Evolutionary conservation across 257 asterid species (phyloP), one percentile per base, ranked within the genome.

Genomic region (Nicotiana attenuata): DNA sequence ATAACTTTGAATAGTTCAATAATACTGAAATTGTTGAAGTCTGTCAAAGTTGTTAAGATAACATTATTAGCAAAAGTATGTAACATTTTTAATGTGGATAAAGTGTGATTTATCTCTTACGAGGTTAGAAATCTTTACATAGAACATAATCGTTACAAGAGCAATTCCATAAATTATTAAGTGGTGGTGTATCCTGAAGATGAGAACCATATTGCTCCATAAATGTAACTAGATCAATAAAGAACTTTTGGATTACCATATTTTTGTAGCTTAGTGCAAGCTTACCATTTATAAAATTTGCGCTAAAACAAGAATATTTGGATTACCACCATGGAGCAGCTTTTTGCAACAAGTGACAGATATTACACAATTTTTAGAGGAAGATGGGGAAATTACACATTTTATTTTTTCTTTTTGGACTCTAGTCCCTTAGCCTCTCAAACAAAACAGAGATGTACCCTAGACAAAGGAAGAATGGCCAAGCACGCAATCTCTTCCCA

Each of bases 201-300:
- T 41, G 59, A 71, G 78, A 71, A 45, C 78, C 59, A 22, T 41
- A 52, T 52, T 14, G 15, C 56, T 14, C 56, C 56, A 52, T 52
- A 11, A 3, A 3, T 52, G 56, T 52, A 45, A 71, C 24, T 45
- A 47, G 22, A 22, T 73, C 63, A 73, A 71, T 35, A 24, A 24
- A 47, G 14, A 71, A 22, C 20, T 24, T 3, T 73, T 24, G 20
- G 63, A 47, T 50, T 24, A 73, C 63, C 79, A 50, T 24, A 45
- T 45, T 16, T 71, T 26, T 5, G 57, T 38, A 41, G 57, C 77
- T n/a, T 69, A 69, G 11, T 41, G 56, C 57, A 69, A 69, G 29
- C 14, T n/a, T 38, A 69, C 77, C 77, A 69, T n/a, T 41, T 69
- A 69, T 69, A 17, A n/a, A 69, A 69, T 69, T 24, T n/a, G 22